Evolutionary conservation across 2,329 filamentous ascomycete species (phyloP).

Genomic region (Thermoascus crustaceus): DNA sequence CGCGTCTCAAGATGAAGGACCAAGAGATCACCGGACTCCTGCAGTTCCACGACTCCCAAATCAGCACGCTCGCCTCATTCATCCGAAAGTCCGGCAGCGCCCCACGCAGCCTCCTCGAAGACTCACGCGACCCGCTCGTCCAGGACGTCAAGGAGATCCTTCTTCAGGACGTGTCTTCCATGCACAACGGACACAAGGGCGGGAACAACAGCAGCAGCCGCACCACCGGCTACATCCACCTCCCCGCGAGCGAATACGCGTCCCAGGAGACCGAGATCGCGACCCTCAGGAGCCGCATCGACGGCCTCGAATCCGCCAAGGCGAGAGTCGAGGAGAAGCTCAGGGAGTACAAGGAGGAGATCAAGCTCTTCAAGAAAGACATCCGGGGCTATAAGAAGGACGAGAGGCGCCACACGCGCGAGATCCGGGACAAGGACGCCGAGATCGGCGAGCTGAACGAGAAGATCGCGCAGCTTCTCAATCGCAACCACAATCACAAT

Average conservation of each 20-base stretch:
- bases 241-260: no score
- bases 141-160: no score
- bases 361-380: conserved; percentile 43
- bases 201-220: background rate
- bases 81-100: no score
- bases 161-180: no score
- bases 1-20: conserved; percentile 7
- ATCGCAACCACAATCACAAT: no score
- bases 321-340: conserved; percentile 14
- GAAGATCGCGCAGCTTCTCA: conserved; percentile 15
- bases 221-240: background rate
- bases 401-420: conserved; percentile 17
- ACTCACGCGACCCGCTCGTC: no score
- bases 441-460: conserved; percentile 20
- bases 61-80: conserved; percentile 8
- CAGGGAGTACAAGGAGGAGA: conserved; percentile 39
- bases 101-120: no score
- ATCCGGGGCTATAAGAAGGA: conserved; percentile 39
- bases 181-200: background rate
- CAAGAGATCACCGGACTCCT: conserved; percentile 7
- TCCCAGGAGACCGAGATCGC: conserved; percentile 5
- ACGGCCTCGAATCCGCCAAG: conserved; percentile 27
- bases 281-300: conserved; percentile 9
- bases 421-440: conserved; percentile 15
- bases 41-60: conserved; percentile 7